These are phyloP conservation scores for Entomortierella chlamydospora DNA, from an alignment of 192 early-diverging fungal genomes.

Conservation along the genomic window DNA sequence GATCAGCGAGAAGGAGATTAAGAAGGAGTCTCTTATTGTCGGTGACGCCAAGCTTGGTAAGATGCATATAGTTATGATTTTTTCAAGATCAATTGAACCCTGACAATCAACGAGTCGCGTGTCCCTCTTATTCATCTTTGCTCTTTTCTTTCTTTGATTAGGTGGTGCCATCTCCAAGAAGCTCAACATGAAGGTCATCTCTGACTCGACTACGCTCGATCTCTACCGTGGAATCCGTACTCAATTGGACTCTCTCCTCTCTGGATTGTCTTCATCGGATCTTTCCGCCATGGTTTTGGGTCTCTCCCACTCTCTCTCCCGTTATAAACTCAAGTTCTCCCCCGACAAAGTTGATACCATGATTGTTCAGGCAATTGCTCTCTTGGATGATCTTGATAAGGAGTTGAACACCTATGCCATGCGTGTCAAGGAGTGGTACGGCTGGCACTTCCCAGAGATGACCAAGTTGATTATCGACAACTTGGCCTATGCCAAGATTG, in stretches of 20 bases:
- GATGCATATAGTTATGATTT: not conserved
- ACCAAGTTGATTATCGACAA: constrained; percentile 96
- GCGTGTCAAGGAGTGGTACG: constrained; percentile 95
- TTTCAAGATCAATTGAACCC: no score
- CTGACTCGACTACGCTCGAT: constrained; percentile 89
- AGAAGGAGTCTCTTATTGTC: constrained; percentile 92
- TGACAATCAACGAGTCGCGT: no score
- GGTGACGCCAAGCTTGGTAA: constrained; percentile 94
- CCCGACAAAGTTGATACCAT: constrained; percentile 99
- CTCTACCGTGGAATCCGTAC: constrained; percentile 95
- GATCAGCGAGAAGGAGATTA: constrained; percentile 87
- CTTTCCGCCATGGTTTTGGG: constrained; percentile 96
- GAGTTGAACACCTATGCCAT: constrained; percentile 95
- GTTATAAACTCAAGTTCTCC: constrained; percentile 99
- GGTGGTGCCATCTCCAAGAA: constrained; percentile 75
- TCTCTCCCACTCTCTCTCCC: constrained; percentile 98
- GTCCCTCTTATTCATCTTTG: not conserved
- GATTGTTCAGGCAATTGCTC: constrained; percentile 98
- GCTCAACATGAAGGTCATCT: constrained; percentile 81
- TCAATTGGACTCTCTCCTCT: constrained; percentile 92
- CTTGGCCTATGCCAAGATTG: constrained; percentile 89
- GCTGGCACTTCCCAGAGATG: constrained; percentile 99
- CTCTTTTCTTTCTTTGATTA: constrained; percentile 1
- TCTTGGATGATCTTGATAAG: constrained; percentile 99
- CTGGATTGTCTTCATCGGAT: constrained; percentile 87